Evolutionary conservation across 768 basidiomycete species (phyloP).

Genomic region (Leccinum ochraceum): DNA sequence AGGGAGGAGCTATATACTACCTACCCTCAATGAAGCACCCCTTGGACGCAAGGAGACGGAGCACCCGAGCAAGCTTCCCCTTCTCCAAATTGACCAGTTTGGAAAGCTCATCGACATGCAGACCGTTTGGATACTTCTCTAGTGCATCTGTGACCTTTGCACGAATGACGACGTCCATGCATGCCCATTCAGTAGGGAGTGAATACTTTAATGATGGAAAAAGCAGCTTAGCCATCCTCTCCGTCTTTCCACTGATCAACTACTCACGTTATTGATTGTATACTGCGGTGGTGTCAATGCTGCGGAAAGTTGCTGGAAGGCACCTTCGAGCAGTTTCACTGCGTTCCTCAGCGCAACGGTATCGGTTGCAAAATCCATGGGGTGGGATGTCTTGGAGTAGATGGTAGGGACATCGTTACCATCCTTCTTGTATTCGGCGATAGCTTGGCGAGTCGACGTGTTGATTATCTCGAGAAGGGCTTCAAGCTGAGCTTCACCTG

Average conservation of each 20-base stretch:
- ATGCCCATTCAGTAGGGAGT: conserved; percentile 29
- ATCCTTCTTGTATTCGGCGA: conserved; percentile 27
- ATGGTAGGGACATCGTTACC: conserved; percentile 26
- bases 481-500: conserved; percentile 15
- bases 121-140: neutral
- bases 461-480: conserved; percentile 30
- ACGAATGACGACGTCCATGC: conserved; percentile 20
- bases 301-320: conserved; percentile 28
- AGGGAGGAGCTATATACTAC: neutral
- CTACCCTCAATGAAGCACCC: conserved; percentile 35
- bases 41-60: conserved; percentile 33
- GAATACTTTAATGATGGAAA: conserved; percentile 11
- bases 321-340: conserved; percentile 27
- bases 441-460: conserved; percentile 26
- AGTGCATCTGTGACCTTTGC: neutral
- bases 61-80: conserved; percentile 18
- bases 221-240: neutral
- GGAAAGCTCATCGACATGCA: neutral
- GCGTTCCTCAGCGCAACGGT: conserved; percentile 26
- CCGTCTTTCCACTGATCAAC: neutral
- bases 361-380: conserved; percentile 22
- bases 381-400: conserved; percentile 23
- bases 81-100: neutral
- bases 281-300: conserved; percentile 29
- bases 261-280: conserved; percentile 23